Base-by-base conservation (phyloP, 2,329 filamentous ascomycete genomes). In the Hymenoscyphus scutula region DNA sequence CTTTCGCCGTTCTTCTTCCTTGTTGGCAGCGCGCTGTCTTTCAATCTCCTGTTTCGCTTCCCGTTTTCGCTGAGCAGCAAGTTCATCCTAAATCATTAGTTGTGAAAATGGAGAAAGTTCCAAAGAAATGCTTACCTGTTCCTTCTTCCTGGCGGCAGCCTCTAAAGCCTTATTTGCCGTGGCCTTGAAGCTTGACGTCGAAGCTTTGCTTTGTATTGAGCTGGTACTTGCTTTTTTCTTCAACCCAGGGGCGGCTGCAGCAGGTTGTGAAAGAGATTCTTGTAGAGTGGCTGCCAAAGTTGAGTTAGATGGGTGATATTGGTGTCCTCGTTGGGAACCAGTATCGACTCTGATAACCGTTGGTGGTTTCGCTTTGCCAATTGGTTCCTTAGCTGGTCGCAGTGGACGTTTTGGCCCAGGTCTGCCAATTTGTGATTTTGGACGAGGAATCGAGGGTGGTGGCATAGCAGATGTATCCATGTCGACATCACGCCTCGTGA, bases 41-140 rank as follows among this genome's bases (percentile, higher is more conserved):
- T 96, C 92, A 37, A 90, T 79, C 70, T 96, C 91, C 17, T 87
- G 84, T 76, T 96, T 97, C 41, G 89, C 87, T 23, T 96, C 90
- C 8, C 88, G 87, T 72, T 91, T 94, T 57, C 88, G 86, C 70
- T 92, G 88, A 15, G 86, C 85, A 67, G 92, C 90, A 56, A 87
- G 86, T 73, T 96, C 91, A 70, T 96, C 92, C 73, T 85, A 64
- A 37, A 51, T 58, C 8, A 48, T 65, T 56, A 62, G 45, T 17
- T 56, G 48, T 53, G 32, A 11, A 15, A 7, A 41, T 45, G 25
- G 13, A 17, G 1, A 19, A 55, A 60, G 41, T 17, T 10, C 2
- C 53, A 34, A 2, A 34, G 11, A 17, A 19, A n/a, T 17, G 68
- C 68, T 65, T 72, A 79, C 79, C 70, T 88, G 89, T 74, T 96